phyloP scores from a whole-genome alignment of 768 basidiomycete genomes.

The Rhodosporidiobolus sp. region DNA sequence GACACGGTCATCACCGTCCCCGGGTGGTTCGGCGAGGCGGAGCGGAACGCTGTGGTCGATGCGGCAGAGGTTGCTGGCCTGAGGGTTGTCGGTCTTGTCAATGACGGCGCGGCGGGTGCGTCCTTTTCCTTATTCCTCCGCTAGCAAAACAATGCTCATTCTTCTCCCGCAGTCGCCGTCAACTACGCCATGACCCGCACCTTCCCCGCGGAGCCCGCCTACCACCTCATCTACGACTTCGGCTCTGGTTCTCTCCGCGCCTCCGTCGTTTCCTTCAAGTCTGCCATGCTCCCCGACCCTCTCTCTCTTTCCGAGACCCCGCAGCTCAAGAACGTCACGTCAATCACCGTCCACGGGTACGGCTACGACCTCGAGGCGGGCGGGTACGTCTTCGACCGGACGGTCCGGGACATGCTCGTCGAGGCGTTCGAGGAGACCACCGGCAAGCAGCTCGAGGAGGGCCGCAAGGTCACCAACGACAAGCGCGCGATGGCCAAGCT shows the following conservation, averaged over 20 bases:
- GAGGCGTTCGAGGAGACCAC: conserved; percentile 71
- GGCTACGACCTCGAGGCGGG: conserved; percentile 74
- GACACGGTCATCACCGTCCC: conserved; percentile 86
- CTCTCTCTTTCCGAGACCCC: conserved; percentile 44
- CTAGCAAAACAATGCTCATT: no score
- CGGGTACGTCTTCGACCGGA: conserved; percentile 79
- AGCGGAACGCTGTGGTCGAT: conserved; percentile 86
- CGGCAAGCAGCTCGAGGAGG: conserved; percentile 48
- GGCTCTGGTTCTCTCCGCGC: conserved; percentile 79
- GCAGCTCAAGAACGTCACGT: conserved; percentile 48
- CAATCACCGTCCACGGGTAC: conserved; percentile 69
- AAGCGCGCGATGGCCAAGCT: conserved; percentile 83
- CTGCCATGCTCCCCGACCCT: conserved; percentile 54
- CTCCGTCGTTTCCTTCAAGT: conserved; percentile 67
- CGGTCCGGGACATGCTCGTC: conserved; percentile 74
- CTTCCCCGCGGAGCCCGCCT: conserved; percentile 67
- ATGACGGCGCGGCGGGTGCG: conserved; percentile 75
- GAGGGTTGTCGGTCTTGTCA: conserved; percentile 74
- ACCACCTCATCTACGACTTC: conserved; percentile 90
- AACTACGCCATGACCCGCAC: conserved; percentile 97
- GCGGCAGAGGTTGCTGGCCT: conserved; percentile 89
- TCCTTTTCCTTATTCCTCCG: neutral
- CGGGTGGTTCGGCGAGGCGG: conserved; percentile 80
- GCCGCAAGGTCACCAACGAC: conserved; percentile 57
- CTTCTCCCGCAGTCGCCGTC: conserved; percentile 62